Evolutionary conservation across 148 eudicot species (phyloP).

Genomic region (Rhododendron molle): DNA sequence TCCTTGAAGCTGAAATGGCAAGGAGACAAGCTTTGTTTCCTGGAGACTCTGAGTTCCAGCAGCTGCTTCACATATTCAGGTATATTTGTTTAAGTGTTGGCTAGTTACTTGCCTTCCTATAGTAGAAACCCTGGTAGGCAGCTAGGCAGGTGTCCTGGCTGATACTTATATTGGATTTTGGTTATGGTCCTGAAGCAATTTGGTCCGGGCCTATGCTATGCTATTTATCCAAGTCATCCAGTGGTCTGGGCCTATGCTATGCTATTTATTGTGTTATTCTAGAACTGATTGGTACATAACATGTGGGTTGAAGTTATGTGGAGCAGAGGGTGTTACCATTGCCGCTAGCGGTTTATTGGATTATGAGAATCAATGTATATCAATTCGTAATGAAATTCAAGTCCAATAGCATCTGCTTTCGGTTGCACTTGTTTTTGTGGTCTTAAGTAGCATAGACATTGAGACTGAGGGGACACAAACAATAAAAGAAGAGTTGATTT

Average conservation of each 20-base stretch:
- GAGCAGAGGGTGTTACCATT: background rate
- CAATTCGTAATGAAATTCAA: background rate
- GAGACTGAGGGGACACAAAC: background rate
- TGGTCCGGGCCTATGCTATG: background rate
- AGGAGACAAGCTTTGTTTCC: slow-evolving; percentile 95
- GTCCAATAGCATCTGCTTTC: background rate
- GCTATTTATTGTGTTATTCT: background rate
- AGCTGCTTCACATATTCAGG: slow-evolving; percentile 91
- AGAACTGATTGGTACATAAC: background rate
- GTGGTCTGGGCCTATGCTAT: background rate
- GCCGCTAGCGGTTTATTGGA: background rate
- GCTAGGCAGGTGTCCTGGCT: background rate
- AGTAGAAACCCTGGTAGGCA: background rate
- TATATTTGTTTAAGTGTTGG: background rate
- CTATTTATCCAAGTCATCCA: background rate
- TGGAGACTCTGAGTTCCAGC: slow-evolving; percentile 87
- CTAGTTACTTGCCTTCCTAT: background rate
- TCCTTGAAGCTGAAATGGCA: slow-evolving; percentile 84
- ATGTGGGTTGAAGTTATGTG: background rate
- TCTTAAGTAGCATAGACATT: background rate
- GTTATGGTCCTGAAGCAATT: background rate
- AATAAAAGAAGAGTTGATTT: background rate
- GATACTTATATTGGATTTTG: background rate
- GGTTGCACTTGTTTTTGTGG: background rate
- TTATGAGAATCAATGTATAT: background rate